phyloP scores from a whole-genome alignment of 208 protist species.

The Trypanosoma scelopori region DNA sequence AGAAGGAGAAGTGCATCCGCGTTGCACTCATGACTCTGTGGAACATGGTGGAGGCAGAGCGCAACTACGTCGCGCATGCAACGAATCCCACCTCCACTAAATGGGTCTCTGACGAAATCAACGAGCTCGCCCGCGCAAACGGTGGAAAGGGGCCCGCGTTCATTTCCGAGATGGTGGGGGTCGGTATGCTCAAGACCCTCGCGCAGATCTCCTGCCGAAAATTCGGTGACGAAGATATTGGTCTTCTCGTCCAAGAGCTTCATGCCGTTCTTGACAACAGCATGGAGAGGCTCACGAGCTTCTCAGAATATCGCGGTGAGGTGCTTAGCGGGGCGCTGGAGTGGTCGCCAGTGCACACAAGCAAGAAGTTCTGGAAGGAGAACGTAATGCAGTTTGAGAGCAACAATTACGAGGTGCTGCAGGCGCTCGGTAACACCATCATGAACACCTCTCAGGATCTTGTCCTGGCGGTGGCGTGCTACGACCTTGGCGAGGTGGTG shows the following conservation, averaged over 20 bases:
- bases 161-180: conserved; percentile 88
- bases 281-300: conserved; percentile 91
- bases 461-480: conserved; percentile 85
- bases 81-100: conserved; percentile 39
- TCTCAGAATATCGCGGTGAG: conserved; percentile 91
- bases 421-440: conserved; percentile 84
- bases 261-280: conserved; percentile 69
- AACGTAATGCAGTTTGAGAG: conserved; percentile 88
- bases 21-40: conserved; percentile 83
- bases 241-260: conserved; percentile 62
- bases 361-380: conserved; percentile 93
- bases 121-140: conserved; percentile 11
- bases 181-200: conserved; percentile 91
- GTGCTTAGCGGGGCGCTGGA: conserved; percentile 85
- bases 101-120: conserved; percentile 24
- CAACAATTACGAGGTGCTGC: conserved; percentile 89
- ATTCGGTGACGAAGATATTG: conserved; percentile 92
- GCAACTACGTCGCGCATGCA: conserved; percentile 49
- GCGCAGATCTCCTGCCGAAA: conserved; percentile 72
- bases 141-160: conserved; percentile 56
- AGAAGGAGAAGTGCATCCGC: conserved; percentile 93
- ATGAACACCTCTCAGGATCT: conserved; percentile 54
- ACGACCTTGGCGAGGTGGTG: conserved; percentile 93
- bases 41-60: conserved; percentile 86
- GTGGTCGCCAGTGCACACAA: conserved; percentile 93